Base-by-base conservation (phyloP, 2,329 filamentous ascomycete genomes). In the Aureobasidium lini region DNA sequence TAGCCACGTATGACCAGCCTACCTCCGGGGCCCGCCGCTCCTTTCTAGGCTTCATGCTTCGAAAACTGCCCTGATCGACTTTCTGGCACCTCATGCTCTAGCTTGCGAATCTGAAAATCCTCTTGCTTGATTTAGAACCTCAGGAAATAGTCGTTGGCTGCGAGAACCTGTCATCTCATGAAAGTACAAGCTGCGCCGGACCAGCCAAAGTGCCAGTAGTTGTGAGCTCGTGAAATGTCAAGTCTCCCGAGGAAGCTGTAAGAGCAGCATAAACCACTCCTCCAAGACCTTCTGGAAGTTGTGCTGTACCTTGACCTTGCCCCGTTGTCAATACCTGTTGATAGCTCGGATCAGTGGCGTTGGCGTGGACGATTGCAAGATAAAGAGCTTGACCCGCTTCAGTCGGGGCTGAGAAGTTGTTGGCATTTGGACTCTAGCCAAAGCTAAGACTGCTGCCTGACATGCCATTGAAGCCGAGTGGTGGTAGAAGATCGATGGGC, bases 281-380 rank as follows among this genome's bases (percentile, higher is more conserved):
- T 18, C 52, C 59, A 2, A 65, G 60, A 7, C 64, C 66, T 23
- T 62, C 54, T 1, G 66, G 66, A 29, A 67, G 52, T 15, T 62
- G 58, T 23, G 64, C 63, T 10, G 49, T 62, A 3, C 63, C 66
- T 18, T 57, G 62, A 9, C 64, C 61, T 34, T 47, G 58, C 11
- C 65, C 64, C 16, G 57, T 62, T 18, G 49, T 66, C 5, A 61
- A 64, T 2, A 67, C 61, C 37, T 60, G 29, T 16, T 64, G 59
- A 50, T 66, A 68, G 16, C 62, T 62, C 4, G 65, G 43, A 40
- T 63, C 59, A 11, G 52, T 64, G 11, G 60, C 60, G 11, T 64
- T 62, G 59, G 64, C 57, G 42, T 67, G 66, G 18, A 68, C 59
- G 18, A 68, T 39, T 6, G 62, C 66, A 36, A 68, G 65, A 49